Evolutionary conservation across 1,284 basidiomycete species (phyloP), one percentile per base, ranked within the genome.

Genomic region (Boletus mariae): DNA sequence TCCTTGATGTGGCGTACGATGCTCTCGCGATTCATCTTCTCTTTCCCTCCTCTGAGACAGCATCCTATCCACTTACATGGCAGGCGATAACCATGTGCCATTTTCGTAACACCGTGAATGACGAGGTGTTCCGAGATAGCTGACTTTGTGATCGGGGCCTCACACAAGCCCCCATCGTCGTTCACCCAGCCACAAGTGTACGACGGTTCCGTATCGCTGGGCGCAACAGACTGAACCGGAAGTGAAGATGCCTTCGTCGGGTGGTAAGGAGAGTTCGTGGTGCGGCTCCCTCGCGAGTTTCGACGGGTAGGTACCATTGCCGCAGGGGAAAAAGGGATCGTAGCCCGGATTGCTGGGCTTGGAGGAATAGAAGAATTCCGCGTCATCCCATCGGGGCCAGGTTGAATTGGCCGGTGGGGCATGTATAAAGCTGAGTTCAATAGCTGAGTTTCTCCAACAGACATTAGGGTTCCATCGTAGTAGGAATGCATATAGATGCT

Each of bases 1-100:
- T 68, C 67, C 0, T 56, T 48, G 0, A 64, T 8, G 7, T 67
- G 65, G 0, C 68, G 60, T 2, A 52, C 35, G 1, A 71, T 56
- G 8, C 53, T 54, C 40, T 65, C 58, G 1, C 67, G 62, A 20
- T 20, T 20, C 20, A 20, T 20, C 20, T 20, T 20, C 20, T 20
- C 20, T 20, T 20, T 20, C 20, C 20, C 20, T 20, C 20, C 20
- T 20, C 20, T 20, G 20, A 20, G 20, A 20, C 20, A 20, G 20
- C 63, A 64, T 1, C 45, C 46, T 0, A 1, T 3, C 67, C 69
- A 71, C 23, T 8, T 26, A 9, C 66, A 67, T 0, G 0, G 0
- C 6, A 61, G 2, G 0, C 0, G 25, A 10, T 1, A 0, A 2
- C 46, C 0, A n/a, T 40, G 37, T 4, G 20, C 0, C 28, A 47